Evolutionary conservation across 352 stramenopile genomes (phyloP).

Genomic region (Hyaloperonospora arabidopsidis): DNA sequence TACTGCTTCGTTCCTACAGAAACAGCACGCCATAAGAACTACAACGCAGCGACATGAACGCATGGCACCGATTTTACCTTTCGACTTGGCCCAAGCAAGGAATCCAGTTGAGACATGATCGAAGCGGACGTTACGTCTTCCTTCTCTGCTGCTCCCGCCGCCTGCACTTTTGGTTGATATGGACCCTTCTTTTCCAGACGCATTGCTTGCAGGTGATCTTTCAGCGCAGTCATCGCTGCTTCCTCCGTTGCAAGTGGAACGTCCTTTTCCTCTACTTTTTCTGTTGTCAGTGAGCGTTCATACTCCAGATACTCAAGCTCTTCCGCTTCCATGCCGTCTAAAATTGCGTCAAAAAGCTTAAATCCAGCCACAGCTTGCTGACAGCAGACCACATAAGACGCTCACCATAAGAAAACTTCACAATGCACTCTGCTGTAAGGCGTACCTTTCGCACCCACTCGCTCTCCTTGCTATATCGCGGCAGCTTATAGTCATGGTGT

Average conservation of each 20-base stretch:
- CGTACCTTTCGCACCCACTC: constrained; percentile 59
- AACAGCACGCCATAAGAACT: constrained; percentile 3
- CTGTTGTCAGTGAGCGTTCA: constrained; percentile 29
- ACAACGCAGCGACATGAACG: neutral
- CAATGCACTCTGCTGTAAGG: neutral
- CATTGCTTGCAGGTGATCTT: constrained; percentile 45
- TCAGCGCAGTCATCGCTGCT: constrained; percentile 30
- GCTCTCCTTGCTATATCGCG: constrained; percentile 49
- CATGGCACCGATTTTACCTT: constrained; percentile 16
- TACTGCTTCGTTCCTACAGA: constrained; percentile 22
- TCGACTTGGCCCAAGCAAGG: constrained; percentile 11
- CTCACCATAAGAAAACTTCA: constrained; percentile 4
- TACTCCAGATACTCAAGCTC: constrained; percentile 58
- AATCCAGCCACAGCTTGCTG: constrained; percentile 62
- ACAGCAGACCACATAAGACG: constrained; percentile 1
- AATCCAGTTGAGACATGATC: constrained; percentile 3
- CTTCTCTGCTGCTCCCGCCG: constrained; percentile 10
- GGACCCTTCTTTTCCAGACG: constrained; percentile 31
- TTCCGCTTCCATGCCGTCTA: constrained; percentile 70
- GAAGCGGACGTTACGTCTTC: constrained; percentile 7
- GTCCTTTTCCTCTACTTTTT: constrained; percentile 18
- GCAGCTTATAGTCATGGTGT: constrained; percentile 53
- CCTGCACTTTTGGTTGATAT: constrained; percentile 15
- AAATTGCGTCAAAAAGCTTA: constrained; percentile 64
- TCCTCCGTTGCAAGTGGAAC: neutral